Percentiles rank a stretch among this genome's conserved stretches.
phyloP scores from a whole-genome alignment of 139 green algal species.

The Helicosporidium sp. region DNA sequence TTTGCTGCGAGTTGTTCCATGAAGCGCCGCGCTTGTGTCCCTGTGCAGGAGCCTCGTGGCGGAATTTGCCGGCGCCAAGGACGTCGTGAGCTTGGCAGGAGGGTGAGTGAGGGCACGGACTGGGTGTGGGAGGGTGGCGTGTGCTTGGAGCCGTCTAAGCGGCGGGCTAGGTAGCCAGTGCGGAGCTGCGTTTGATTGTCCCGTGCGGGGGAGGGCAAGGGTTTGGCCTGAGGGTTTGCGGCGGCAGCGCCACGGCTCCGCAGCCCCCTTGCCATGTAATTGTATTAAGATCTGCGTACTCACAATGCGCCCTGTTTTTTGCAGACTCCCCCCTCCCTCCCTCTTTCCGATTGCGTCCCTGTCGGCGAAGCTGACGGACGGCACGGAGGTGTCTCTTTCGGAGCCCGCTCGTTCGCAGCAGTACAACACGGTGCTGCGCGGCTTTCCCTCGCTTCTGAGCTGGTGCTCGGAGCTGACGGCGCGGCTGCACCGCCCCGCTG shows the following conservation, averaged over 20 bases:
- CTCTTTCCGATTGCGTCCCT: conserved; percentile 7
- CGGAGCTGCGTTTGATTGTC: no score
- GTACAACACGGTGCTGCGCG: conserved; percentile 23
- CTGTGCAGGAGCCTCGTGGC: conserved; percentile 5
- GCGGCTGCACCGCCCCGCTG: conserved; percentile 8
- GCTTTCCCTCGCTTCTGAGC: conserved; percentile 10
- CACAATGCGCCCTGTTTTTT: no score
- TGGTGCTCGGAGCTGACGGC: conserved; percentile 14
- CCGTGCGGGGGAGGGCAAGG: no score
- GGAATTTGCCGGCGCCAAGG: conserved; percentile 2
- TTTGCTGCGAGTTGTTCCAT: not conserved
- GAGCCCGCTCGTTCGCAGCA: conserved; percentile 11
- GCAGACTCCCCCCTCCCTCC: conserved; percentile 2
- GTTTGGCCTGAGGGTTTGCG: no score
- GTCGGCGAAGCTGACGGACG: not conserved
- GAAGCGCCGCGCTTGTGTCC: not conserved
- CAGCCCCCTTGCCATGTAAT: no score
- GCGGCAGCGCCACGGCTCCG: no score
- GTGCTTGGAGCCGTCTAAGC: no score
- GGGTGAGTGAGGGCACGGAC: conserved; percentile 4
- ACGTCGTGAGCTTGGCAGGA: conserved; percentile 4
- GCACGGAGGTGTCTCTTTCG: not conserved
- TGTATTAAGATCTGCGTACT: no score
- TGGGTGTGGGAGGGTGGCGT: not conserved
- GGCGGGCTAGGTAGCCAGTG: no score